Base-by-base conservation (phyloP, 345 rosid genomes). In the Linum trigynum region DNA sequence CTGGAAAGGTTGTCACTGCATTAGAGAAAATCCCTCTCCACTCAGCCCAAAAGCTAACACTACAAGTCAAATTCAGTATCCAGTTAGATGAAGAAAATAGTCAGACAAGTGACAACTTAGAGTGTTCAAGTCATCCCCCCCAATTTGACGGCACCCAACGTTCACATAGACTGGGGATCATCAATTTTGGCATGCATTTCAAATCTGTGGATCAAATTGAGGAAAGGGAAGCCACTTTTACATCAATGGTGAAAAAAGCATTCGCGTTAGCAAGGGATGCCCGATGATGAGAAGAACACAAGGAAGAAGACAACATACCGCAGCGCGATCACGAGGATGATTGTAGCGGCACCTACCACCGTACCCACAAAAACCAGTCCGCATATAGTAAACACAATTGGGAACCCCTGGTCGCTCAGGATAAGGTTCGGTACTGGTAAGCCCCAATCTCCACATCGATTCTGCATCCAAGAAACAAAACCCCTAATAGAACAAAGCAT, bases 371-470 rank as follows among this genome's bases (percentile, higher is more conserved):
- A 53, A 1, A 17, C 65, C 66, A 65, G 42, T 4, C 57, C 38
- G 61, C 59, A 37, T 51, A 40, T 59, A 65, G 45, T 35, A 71
- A 15, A 53, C 61, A 14, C 37, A 43, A n/a, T 48, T 48, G 39
- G 39, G 42, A 38, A 7, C 12, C 9, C 16, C 62, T 62, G 67
- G 72, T 64, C 7, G 76, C 71, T 37, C 76, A 66, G 65, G 65
- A 59, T 37, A 67, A 16, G 68, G 39, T 53, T 72, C 76, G 36
- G 39, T 40, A 16, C 72, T 48, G 16, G 51, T 40, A 12, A 72
- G 55, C 14, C 71, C 72, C 56, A 67, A 58, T 51, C 63, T 50
- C 74, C 69, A 62, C 71, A 67, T 68, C 14, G 68, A 77, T 57
- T 67, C 69, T 65, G 66, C 57, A 62, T 38, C 32, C 57, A 41